These are phyloP conservation scores for Monsonia emarginata DNA, from an alignment of 441 rosid species.

Conservation along the genomic window DNA sequence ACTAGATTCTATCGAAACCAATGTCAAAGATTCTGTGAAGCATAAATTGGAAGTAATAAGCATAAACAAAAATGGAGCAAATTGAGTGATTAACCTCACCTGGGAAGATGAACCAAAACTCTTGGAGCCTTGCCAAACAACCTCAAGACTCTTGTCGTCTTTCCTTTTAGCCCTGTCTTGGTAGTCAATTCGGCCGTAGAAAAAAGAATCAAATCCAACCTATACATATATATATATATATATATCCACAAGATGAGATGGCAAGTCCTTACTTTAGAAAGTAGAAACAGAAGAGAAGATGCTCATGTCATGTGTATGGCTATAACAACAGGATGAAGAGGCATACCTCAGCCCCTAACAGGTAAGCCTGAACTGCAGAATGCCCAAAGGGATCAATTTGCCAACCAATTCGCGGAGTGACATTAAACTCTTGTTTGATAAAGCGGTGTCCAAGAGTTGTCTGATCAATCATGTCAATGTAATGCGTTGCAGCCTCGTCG, in stretches of 20 bases:
- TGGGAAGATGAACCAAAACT: slow-evolving; percentile 83
- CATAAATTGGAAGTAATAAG: not conserved
- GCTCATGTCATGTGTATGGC: too few species aligned
- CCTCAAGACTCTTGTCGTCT: slow-evolving; percentile 86
- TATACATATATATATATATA: too few species aligned
- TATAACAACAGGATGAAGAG: too few species aligned
- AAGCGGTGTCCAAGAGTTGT: slow-evolving; percentile 87
- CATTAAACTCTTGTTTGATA: slow-evolving; percentile 63
- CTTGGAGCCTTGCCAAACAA: slow-evolving; percentile 87
- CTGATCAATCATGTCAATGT: slow-evolving; percentile 98
- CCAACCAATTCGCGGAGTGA: slow-evolving; percentile 98
- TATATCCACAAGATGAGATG: slow-evolving; percentile 18
- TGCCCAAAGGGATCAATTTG: slow-evolving; percentile 99
- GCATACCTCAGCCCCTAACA: slow-evolving; percentile 88
- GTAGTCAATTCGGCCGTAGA: slow-evolving; percentile 92
- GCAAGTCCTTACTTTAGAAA: slow-evolving; percentile 12
- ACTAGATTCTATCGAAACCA: not conserved
- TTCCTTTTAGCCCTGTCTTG: slow-evolving; percentile 85
- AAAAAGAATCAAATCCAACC: slow-evolving; percentile 92
- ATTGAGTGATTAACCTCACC: slow-evolving; percentile 32
- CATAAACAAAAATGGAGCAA: slow-evolving; percentile 1
- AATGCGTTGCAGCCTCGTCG: slow-evolving; percentile 89
- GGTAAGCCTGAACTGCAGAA: slow-evolving; percentile 96
- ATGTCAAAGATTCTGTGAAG: not conserved
- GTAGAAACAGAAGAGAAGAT: too few species aligned